phyloP scores from a whole-genome alignment of 345 rosid species.

The Syzygium jambos region DNA sequence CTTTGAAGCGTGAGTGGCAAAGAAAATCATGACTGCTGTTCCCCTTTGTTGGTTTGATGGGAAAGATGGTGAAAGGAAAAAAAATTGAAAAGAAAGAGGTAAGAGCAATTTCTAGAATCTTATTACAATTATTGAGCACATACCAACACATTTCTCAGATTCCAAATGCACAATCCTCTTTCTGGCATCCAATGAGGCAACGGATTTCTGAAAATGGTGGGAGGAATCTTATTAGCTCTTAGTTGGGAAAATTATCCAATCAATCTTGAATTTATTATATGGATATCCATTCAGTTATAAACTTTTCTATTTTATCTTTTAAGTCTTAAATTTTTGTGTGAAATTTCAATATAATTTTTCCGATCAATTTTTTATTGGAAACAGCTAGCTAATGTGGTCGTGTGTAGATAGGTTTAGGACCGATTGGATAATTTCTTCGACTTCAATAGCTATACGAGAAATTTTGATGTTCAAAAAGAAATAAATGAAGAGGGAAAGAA shows the following conservation, averaged over 20 bases:
- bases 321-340: accelerated
- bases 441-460: neutral
- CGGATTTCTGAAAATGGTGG: neutral
- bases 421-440: neutral
- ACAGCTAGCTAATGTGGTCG: neutral
- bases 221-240: neutral
- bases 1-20: neutral
- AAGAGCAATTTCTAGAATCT: neutral
- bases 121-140: neutral
- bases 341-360: neutral
- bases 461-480: neutral
- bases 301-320: accelerated
- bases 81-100: neutral
- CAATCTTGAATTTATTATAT: accelerated
- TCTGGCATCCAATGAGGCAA: neutral
- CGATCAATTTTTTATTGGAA: accelerated
- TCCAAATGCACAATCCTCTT: neutral
- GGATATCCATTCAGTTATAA: accelerated
- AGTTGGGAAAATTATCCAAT: neutral
- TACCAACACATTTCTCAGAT: neutral
- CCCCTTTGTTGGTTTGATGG: neutral
- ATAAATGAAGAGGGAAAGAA: neutral
- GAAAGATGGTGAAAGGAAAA: neutral
- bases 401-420: neutral
- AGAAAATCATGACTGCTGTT: neutral